Evolutionary conservation across 805 yeast species (phyloP).

Genomic region (Sungouiozyma intestinalis): DNA sequence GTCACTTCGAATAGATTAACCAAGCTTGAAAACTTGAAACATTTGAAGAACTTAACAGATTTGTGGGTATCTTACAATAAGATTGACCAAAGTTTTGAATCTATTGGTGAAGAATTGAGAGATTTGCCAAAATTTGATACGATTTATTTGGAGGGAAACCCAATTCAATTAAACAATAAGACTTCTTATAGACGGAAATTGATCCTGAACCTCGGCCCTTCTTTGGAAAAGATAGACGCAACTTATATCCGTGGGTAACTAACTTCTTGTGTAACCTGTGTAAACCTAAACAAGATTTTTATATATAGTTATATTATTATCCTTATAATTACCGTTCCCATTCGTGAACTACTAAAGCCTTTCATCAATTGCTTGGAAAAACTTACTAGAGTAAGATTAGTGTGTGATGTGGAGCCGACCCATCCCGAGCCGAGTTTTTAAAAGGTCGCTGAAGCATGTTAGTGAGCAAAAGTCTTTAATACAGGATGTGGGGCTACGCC

Average conservation of each 20-base stretch:
- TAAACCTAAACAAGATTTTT: not conserved
- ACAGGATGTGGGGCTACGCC: conserved; percentile 39
- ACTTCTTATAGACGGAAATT: conserved; percentile 81
- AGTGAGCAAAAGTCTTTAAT: not conserved
- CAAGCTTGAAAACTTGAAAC: conserved; percentile 52
- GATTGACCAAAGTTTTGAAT: conserved; percentile 51
- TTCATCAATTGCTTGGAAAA: too few species aligned
- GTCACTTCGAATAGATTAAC: conserved; percentile 64
- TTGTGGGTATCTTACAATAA: conserved; percentile 85
- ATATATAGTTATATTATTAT: not conserved
- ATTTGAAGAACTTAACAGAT: conserved; percentile 68
- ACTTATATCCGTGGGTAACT: conserved; percentile 43
- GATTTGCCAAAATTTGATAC: conserved; percentile 61
- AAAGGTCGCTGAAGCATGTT: not conserved
- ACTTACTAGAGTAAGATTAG: too few species aligned
- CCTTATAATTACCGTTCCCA: not conserved
- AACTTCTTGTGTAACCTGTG: not conserved
- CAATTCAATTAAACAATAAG: conserved; percentile 62
- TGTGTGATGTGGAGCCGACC: not conserved
- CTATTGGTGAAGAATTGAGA: conserved; percentile 56
- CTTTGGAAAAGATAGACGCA: conserved; percentile 82
- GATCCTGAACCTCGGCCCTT: conserved; percentile 50
- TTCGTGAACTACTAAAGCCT: too few species aligned
- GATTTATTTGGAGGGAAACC: conserved; percentile 90
- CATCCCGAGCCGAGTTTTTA: not conserved